Percentiles rank a stretch among this genome's conserved stretches.
These are phyloP conservation scores for Trichosporon sp. DNA, from an alignment of 1,284 basidiomycete species.

Conservation along the genomic window DNA sequence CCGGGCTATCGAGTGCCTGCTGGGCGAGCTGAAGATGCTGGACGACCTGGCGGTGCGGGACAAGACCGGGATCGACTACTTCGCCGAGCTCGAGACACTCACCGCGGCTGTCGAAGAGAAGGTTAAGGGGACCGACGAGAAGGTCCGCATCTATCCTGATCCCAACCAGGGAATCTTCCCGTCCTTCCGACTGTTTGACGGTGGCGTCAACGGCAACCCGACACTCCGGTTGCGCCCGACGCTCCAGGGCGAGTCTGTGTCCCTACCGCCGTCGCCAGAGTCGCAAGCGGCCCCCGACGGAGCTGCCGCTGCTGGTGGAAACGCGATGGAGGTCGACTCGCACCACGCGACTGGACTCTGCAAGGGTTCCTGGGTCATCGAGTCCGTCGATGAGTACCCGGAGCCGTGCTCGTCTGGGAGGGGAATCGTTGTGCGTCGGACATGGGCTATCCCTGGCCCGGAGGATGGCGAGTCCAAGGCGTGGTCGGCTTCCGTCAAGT, in stretches of 20 bases:
- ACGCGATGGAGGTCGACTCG: conserved; percentile 9
- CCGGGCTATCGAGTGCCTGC: conserved; percentile 23
- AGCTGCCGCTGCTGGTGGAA: not conserved
- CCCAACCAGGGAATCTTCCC: conserved; percentile 13
- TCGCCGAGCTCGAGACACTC: conserved; percentile 35
- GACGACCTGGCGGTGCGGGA: conserved; percentile 29
- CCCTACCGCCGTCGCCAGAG: not conserved
- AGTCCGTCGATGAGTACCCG: conserved; percentile 12
- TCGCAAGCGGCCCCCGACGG: not conserved
- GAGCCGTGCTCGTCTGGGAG: not conserved
- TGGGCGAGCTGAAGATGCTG: conserved; percentile 35
- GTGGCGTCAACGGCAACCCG: conserved; percentile 8
- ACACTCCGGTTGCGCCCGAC: conserved; percentile 16
- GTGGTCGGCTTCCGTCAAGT: conserved; percentile 24
- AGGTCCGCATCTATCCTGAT: conserved; percentile 8
- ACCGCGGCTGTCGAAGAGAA: conserved; percentile 13
- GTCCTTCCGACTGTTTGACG: conserved; percentile 15
- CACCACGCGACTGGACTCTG: not conserved
- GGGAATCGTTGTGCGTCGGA: conserved; percentile 32
- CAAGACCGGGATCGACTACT: conserved; percentile 24
- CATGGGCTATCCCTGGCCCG: conserved; percentile 24
- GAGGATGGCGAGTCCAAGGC: conserved; percentile 13
- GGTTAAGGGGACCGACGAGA: not conserved
- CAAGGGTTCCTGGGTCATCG: conserved; percentile 16
- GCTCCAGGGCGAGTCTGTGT: conserved; percentile 12